Evolutionary conservation across 352 stramenopile species (phyloP), one percentile per base, ranked within the genome.

Genomic region (Globisporangium alternatum): DNA sequence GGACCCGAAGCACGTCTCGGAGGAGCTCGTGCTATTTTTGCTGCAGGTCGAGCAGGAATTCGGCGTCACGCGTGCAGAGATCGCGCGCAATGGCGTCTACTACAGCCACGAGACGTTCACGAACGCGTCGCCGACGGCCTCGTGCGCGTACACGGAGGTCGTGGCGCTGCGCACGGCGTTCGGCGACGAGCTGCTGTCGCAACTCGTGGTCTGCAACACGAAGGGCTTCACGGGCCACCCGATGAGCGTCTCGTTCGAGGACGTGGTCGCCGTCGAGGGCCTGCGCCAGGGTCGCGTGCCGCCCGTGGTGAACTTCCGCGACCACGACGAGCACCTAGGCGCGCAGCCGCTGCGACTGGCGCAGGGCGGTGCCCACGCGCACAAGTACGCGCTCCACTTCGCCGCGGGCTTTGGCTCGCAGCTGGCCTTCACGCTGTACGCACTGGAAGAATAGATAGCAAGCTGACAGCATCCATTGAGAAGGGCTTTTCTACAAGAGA

Each of bases 71-170:
- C 91, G 96, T 47, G 74, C 83, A 43, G 80, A 97, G 56, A 94
- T 99, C 59, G 95, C 93, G 3, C 76, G 68, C 10, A 78, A 98
- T 62, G 97, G 97, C 66, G 92, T 98, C 22, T 99, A 98, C 75
- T 98, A 98, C 77, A 98, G 91, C 54, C 97, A 99, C 70, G 97
- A 99, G 74, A 99, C 97, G 22, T 95, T 90, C 63, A 99, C 96
- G 28, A 97, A 99, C 79, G 92, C 96, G 21, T 98, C 94, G 3
- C 77, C 87, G 33, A 95, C 77, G 47, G 83, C 81, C 10, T 98
- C 90, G 60, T 99, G 97, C 78, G 89, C 96, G n/a, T 96, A 90
- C 63, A 98, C 98, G 61, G 97, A 99, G 80, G 75, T 92, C 28
- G 77, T 68, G 1, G 77, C 80, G 41, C 65, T 93, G 28, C 67